Conservation (phyloP, 352 stramenopile genomes). For the Globisporangium ultimum region DNA sequence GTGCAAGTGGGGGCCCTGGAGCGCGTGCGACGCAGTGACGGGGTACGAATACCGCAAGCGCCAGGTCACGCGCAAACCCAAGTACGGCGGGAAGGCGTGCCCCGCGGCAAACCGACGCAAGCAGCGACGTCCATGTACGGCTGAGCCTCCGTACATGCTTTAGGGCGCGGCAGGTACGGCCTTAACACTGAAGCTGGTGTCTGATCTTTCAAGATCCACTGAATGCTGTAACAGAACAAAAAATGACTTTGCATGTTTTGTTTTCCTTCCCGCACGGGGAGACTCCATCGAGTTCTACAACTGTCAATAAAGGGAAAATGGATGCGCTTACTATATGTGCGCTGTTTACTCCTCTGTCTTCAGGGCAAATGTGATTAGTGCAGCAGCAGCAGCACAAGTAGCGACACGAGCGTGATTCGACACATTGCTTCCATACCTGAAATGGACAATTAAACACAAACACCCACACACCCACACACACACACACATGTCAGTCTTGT, state of each 20-base stretch:
- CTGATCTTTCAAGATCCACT: too few relatives aligned
- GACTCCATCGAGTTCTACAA: not conserved
- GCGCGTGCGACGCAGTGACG: constrained; percentile 2
- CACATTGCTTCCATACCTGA: too few relatives aligned
- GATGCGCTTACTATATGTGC: too few relatives aligned
- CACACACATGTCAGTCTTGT: not conserved
- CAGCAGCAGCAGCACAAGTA: not conserved
- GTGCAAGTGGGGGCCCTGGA: constrained; percentile 11
- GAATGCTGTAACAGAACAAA: too few relatives aligned
- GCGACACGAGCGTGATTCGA: not conserved
- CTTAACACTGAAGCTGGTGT: too few relatives aligned
- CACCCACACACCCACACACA: too few relatives aligned
- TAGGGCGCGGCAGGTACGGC: not conserved
- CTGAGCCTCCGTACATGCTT: not conserved
- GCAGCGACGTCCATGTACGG: constrained; percentile 7
- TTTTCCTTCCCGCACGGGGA: too few relatives aligned
- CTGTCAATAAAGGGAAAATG: not conserved
- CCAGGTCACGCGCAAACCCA: constrained; percentile 19
- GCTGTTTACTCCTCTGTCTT: too few relatives aligned
- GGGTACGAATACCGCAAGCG: constrained; percentile 39
- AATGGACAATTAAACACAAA: not conserved
- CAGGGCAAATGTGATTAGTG: not conserved
- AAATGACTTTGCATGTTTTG: too few relatives aligned
- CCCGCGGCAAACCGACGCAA: constrained; percentile 10
- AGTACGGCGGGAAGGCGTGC: constrained; percentile 35